Conservation (phyloP, 108 stramenopile species). For the Stephanodiscus minutulus region DNA sequence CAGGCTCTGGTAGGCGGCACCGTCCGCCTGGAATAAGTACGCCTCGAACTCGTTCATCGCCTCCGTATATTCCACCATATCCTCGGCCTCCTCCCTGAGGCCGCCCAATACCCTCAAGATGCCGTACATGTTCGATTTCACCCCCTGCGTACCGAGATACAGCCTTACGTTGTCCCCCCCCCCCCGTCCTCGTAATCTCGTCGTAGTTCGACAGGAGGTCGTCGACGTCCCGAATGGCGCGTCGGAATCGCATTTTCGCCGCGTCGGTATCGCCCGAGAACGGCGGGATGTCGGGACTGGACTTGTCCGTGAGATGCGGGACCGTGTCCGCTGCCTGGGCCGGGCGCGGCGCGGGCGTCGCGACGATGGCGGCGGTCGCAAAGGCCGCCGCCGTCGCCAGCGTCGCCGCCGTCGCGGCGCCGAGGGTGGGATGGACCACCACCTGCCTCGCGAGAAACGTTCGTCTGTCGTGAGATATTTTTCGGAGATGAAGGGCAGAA, state of each 20-base stretch:
- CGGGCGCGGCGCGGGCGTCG: neutral
- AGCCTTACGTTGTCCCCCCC: constrained; percentile 69
- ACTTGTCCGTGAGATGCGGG: constrained; percentile 22
- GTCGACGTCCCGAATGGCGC: constrained; percentile 52
- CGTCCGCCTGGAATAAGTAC: constrained; percentile 59
- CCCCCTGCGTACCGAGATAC: constrained; percentile 64
- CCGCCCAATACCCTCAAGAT: constrained; percentile 55
- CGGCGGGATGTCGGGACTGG: constrained; percentile 20
- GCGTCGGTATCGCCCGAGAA: constrained; percentile 14
- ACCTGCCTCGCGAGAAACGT: neutral
- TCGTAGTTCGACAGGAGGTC: constrained; percentile 57
- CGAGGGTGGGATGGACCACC: neutral
- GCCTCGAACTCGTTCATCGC: constrained; percentile 62
- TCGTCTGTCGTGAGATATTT: neutral
- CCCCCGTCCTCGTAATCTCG: constrained; percentile 39
- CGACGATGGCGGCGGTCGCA: no score
- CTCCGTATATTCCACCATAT: constrained; percentile 68
- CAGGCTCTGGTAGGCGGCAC: constrained; percentile 60
- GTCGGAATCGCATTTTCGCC: constrained; percentile 52
- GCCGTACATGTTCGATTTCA: constrained; percentile 62
- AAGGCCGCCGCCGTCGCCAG: no score
- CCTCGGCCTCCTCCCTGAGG: constrained; percentile 54
- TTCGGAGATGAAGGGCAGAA: neutral
- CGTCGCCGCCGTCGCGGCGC: neutral
- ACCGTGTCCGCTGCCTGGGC: neutral